phyloP scores from a whole-genome alignment of 345 rosid genomes.

The Acer yangbiense region DNA sequence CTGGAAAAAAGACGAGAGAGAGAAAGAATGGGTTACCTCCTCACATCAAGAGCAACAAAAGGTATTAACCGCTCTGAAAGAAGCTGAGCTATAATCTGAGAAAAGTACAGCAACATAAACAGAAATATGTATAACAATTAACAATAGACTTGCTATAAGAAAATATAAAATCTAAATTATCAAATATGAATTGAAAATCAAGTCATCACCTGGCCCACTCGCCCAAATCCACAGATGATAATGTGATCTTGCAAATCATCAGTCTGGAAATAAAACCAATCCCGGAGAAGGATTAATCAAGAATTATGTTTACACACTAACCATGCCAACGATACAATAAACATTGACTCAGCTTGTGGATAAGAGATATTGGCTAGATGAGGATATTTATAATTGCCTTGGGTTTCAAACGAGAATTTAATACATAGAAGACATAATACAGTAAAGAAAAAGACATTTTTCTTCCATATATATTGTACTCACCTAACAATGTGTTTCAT shows the following conservation, averaged over 20 bases:
- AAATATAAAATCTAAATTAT: slow-evolving; percentile 13
- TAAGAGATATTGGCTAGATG: neutral
- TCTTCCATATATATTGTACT: neutral
- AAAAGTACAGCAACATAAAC: slow-evolving; percentile 16
- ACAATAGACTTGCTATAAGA: slow-evolving; percentile 3
- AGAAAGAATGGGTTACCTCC: slow-evolving; percentile 54
- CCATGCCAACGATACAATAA: slow-evolving; percentile 4
- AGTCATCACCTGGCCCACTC: slow-evolving; percentile 87
- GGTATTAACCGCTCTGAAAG: slow-evolving; percentile 97
- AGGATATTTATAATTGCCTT: neutral
- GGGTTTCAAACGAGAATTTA: neutral
- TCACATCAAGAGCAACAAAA: slow-evolving; percentile 95
- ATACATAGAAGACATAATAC: neutral
- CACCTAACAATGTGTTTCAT: neutral
- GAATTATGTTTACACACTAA: neutral
- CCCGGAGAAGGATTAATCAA: slow-evolving; percentile 20
- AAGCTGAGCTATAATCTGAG: slow-evolving; percentile 97
- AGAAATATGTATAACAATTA: neutral
- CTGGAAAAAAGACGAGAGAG: neutral
- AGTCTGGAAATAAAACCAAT: slow-evolving; percentile 57
- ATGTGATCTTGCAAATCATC: slow-evolving; percentile 99
- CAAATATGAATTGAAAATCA: slow-evolving; percentile 9
- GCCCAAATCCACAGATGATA: slow-evolving; percentile 94
- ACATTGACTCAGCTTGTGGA: neutral
- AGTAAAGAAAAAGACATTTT: neutral